These are phyloP conservation scores for Hippophae tibetana DNA, from an alignment of 306 rosid species.

Conservation along the genomic window DNA sequence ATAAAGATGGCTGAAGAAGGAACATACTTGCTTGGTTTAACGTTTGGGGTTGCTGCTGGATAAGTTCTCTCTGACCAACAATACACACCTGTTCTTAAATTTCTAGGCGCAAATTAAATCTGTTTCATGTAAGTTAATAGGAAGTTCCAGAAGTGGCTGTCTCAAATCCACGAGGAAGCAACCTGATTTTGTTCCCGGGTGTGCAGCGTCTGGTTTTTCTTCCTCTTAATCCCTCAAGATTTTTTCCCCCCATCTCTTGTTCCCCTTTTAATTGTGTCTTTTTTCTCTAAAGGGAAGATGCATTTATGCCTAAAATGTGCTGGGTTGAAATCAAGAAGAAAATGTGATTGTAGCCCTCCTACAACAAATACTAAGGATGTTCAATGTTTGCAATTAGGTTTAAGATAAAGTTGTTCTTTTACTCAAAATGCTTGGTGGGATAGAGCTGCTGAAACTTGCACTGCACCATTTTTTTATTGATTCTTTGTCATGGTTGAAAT, in stretches of 20 bases:
- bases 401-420: slow-evolving; percentile 52
- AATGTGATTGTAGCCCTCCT: slow-evolving; percentile 91
- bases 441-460: slow-evolving; percentile 68
- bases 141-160: slow-evolving; percentile 41
- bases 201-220: slow-evolving; percentile 30
- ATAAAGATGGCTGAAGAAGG: slow-evolving; percentile 41
- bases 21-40: slow-evolving; percentile 37
- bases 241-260: slow-evolving; percentile 1
- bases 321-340: slow-evolving; percentile 73
- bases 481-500: slow-evolving; percentile 60
- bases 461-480: slow-evolving; percentile 76
- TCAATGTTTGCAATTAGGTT: slow-evolving; percentile 89
- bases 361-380: slow-evolving; percentile 65
- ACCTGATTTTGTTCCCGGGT: slow-evolving; percentile 55
- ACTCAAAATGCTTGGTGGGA: slow-evolving; percentile 52
- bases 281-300: slow-evolving; percentile 49
- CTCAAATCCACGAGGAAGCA: slow-evolving; percentile 45
- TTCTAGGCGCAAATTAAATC: slow-evolving; percentile 42
- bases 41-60: slow-evolving; percentile 57
- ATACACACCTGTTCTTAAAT: slow-evolving; percentile 40
- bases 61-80: slow-evolving; percentile 45
- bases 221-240: slow-evolving; percentile 36
- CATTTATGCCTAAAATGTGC: slow-evolving; percentile 44
- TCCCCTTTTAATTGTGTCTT: slow-evolving; percentile 26
- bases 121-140: slow-evolving; percentile 33